phyloP scores from a whole-genome alignment of 2,329 filamentous ascomycete genomes.

The Cytospora mali region DNA sequence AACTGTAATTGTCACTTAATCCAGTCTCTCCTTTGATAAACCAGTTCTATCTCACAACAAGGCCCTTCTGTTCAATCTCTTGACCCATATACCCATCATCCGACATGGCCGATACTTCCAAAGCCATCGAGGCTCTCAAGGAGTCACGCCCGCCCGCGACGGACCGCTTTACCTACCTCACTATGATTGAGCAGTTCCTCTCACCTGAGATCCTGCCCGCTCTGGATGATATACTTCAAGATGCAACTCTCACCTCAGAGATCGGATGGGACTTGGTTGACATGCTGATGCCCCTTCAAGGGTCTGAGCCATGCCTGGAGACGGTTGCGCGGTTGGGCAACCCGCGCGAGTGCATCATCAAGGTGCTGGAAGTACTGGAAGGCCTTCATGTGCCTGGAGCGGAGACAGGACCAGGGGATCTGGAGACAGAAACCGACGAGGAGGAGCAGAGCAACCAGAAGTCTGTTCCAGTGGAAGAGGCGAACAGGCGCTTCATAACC shows the following conservation, averaged over 20 bases:
- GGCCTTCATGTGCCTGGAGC: conserved; percentile 52
- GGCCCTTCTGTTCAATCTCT: background rate
- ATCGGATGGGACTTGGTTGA: conserved; percentile 86
- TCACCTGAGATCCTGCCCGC: conserved; percentile 66
- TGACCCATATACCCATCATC: background rate
- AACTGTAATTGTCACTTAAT: background rate
- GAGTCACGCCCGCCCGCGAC: conserved; percentile 55
- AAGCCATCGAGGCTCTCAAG: conserved; percentile 49
- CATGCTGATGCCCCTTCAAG: conserved; percentile 68
- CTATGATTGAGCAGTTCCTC: conserved; percentile 74
- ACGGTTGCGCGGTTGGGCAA: conserved; percentile 78
- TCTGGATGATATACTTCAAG: conserved; percentile 58
- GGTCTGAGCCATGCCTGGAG: conserved; percentile 70
- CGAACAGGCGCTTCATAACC: conserved; percentile 60
- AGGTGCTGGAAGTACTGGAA: conserved; percentile 74
- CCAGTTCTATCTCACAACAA: background rate
- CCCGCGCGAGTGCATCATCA: conserved; percentile 79
- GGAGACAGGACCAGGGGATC: conserved; percentile 31
- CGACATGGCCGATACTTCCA: conserved; percentile 38
- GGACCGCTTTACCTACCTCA: conserved; percentile 77
- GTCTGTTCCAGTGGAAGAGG: conserved; percentile 18
- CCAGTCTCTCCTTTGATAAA: background rate
- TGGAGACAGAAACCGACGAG: conserved; percentile 26
- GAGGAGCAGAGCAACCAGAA: conserved; percentile 5
- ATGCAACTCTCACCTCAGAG: conserved; percentile 72